These are phyloP conservation scores for Diddensiella caesifluorescens DNA, from an alignment of 805 yeast genomes.

Conservation along the genomic window DNA sequence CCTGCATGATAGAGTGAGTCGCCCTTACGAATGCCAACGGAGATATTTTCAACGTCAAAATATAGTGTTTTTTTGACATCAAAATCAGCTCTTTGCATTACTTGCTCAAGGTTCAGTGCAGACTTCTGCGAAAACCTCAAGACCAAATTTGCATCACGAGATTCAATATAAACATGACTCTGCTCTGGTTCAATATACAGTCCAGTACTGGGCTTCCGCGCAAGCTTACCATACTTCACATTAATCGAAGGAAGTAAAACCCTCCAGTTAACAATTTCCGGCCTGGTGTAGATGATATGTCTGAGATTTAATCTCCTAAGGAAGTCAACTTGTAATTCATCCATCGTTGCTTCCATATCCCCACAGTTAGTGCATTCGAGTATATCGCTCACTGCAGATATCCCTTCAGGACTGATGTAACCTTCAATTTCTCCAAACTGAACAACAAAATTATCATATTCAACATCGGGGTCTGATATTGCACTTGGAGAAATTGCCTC, in stretches of 20 bases:
- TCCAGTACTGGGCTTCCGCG: not conserved
- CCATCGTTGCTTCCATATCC: constrained; percentile 50
- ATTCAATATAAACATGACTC: constrained; percentile 19
- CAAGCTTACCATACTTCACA: constrained; percentile 16
- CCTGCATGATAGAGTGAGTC: constrained; percentile 7
- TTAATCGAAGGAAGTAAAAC: constrained; percentile 41
- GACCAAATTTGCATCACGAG: constrained; percentile 17
- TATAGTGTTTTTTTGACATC: constrained; percentile 17
- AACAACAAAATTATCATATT: constrained; percentile 50
- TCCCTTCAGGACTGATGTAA: constrained; percentile 42
- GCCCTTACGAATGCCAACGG: constrained; percentile 22
- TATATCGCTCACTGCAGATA: constrained; percentile 38
- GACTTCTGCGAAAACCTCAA: constrained; percentile 14
- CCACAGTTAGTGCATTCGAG: constrained; percentile 34
- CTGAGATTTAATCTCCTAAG: constrained; percentile 39
- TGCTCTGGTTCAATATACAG: constrained; percentile 3
- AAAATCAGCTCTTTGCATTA: constrained; percentile 14
- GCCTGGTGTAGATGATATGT: constrained; percentile 30
- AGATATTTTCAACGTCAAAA: constrained; percentile 19
- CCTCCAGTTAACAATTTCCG: constrained; percentile 41
- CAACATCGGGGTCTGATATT: constrained; percentile 36
- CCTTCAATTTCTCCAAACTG: constrained; percentile 50
- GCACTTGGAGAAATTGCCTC: constrained; percentile 13
- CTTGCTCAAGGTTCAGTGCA: constrained; percentile 16
- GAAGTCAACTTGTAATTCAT: constrained; percentile 57